Conservation (phyloP, 768 basidiomycete genomes). For the Cytidiella melzeri region DNA sequence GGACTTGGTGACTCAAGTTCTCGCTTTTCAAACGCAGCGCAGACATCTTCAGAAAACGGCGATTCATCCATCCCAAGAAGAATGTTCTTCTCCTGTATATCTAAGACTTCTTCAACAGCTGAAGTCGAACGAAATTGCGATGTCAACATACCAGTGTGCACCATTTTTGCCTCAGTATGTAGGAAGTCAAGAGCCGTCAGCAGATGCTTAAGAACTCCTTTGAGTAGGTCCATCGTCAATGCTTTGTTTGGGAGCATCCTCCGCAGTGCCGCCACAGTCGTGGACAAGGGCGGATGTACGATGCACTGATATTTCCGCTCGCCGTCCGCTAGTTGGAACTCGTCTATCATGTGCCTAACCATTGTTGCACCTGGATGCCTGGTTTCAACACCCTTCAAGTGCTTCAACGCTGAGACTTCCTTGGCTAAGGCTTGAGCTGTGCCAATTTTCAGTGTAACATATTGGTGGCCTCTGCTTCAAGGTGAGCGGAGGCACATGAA, state of each 20-base stretch:
- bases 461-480: neutral
- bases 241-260: neutral
- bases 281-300: neutral
- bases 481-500: neutral
- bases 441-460: neutral
- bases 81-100: slow-evolving; percentile 14
- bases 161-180: slow-evolving; percentile 7
- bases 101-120: slow-evolving; percentile 1
- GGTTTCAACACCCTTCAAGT: neutral
- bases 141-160: slow-evolving; percentile 8
- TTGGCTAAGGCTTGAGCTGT: neutral
- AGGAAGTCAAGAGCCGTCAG: slow-evolving; percentile 8
- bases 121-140: neutral
- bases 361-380: neutral
- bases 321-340: neutral
- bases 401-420: neutral
- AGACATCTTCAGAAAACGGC: neutral
- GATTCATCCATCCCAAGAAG: slow-evolving; percentile 2
- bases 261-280: neutral
- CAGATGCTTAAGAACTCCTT: neutral
- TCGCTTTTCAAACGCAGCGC: slow-evolving; percentile 4
- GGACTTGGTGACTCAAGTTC: slow-evolving; percentile 1
- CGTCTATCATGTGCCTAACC: neutral
- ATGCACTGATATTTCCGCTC: neutral
- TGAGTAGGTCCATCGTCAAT: neutral